Percentiles rank a stretch among this genome's conserved stretches.
Conservation (phyloP, 257 asterid genomes). For the Agastache rugosa region DNA sequence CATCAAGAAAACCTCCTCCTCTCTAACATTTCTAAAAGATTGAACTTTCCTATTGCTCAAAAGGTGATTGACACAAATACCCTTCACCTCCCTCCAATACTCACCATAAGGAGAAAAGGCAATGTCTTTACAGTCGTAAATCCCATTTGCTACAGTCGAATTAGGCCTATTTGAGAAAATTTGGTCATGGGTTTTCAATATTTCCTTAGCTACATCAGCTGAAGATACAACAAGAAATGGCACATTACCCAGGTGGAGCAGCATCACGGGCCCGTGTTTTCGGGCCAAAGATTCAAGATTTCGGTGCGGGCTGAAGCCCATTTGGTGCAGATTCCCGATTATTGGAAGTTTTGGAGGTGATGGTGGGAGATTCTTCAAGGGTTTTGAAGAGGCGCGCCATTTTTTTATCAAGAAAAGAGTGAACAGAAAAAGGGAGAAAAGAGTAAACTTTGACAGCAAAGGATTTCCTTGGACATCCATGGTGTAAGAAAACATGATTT, state of each 20-base stretch:
- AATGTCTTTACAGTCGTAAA: slow-evolving; percentile 51
- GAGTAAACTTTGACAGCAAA: slow-evolving; percentile 20
- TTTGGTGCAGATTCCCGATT: slow-evolving; percentile 55
- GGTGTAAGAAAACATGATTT: slow-evolving; percentile 25
- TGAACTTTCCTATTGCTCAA: slow-evolving; percentile 49
- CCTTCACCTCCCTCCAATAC: slow-evolving; percentile 54
- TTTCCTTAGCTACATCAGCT: slow-evolving; percentile 40
- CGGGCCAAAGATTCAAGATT: slow-evolving; percentile 42
- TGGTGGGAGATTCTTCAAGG: slow-evolving; percentile 47
- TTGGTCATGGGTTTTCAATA: slow-evolving; percentile 55
- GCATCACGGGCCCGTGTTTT: slow-evolving; percentile 53
- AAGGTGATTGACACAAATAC: slow-evolving; percentile 50
- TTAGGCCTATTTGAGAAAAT: slow-evolving; percentile 57
- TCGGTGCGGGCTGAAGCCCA: slow-evolving; percentile 48
- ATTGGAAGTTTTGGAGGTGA: slow-evolving; percentile 56
- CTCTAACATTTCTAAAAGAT: slow-evolving; percentile 49
- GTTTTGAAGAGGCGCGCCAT: slow-evolving; percentile 25
- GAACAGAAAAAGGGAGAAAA: slow-evolving; percentile 33
- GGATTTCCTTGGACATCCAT: slow-evolving; percentile 31
- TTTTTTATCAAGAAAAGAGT: slow-evolving; percentile 35
- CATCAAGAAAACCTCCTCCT: slow-evolving; percentile 46
- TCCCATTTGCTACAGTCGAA: slow-evolving; percentile 45
- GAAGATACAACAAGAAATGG: slow-evolving; percentile 53
- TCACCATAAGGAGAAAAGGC: slow-evolving; percentile 54
- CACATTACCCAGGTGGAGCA: slow-evolving; percentile 51